Evolutionary conservation across 2,329 filamentous ascomycete species (phyloP), one percentile per base, ranked within the genome.

Genomic region (Magnaporthiopsis incrustans): DNA sequence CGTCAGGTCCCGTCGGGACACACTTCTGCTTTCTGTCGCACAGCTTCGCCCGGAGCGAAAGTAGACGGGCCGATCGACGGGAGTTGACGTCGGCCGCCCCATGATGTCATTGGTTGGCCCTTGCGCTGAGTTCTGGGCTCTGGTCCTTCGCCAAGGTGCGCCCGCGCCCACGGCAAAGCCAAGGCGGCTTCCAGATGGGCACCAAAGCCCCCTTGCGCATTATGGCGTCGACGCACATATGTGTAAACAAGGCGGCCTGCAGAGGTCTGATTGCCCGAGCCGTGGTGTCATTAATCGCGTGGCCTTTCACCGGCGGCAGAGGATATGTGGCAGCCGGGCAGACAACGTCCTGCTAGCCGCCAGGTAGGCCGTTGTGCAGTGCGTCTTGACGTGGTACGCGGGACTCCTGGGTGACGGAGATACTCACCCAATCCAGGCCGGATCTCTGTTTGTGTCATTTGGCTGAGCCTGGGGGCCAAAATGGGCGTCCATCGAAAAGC

Each of bases 71-170:
- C 33, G 61, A 63, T 63, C 61, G 53, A 58, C 12, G 30, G 33
- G 15, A 6, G 8, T 27, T 25, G 61, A 32, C 53, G 32, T n/a
- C 33, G 62, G n/a, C 22, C 33, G 26, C 67, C 68, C n/a, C 22
- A 67, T 58, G 44, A 63, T 64, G 64, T 65, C 64, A 65, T 65
- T 63, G 64, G 60, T 57, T 61, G 63, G 27, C 44, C 44, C 44
- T n/a, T n/a, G 22, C 44, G 22, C 44, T 53, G 44, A 10, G n/a
- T 18, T 18, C 44, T 53, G 44, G 10, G 44, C 44, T 53, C 22
- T 53, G 44, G 8, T 11, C 22, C n/a, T n/a, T 53, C 18, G 12
- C 35, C 35, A 38, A 38, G 35, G 35, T 14, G 35, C 35, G 35
- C 35, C 3, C 14, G 35, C 35, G 35, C 35, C 35, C 35, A 38